These are phyloP conservation scores for Fusarium tuaranense DNA, from an alignment of 2,329 filamentous ascomycete genomes.

Conservation along the genomic window DNA sequence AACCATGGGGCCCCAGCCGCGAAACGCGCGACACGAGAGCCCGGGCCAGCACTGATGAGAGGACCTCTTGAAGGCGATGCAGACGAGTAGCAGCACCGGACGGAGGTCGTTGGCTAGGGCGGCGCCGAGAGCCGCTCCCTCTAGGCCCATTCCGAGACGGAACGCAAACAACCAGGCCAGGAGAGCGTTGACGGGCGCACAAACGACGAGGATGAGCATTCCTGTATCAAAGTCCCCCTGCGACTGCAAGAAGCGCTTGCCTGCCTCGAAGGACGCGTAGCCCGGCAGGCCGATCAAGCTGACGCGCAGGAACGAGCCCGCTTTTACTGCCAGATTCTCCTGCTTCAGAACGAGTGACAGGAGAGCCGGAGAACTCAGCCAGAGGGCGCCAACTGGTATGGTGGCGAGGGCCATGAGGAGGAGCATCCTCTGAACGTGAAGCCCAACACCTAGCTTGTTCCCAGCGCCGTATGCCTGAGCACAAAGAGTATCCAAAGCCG, in stretches of 20 bases:
- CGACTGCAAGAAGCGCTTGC: conserved; percentile 66
- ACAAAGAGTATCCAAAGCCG: conserved; percentile 43
- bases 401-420: conserved; percentile 60
- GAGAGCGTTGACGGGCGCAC: conserved; percentile 60
- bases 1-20: conserved; percentile 56
- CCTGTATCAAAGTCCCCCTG: conserved; percentile 65
- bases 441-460: conserved; percentile 58
- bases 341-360: conserved; percentile 60
- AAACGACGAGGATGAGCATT: conserved; percentile 59
- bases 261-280: conserved; percentile 65
- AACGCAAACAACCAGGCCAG: conserved; percentile 63
- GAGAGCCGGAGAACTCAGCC: conserved; percentile 61
- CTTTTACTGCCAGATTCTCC: conserved; percentile 59
- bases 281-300: conserved; percentile 63
- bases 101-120: conserved; percentile 62
- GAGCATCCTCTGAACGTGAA: conserved; percentile 66
- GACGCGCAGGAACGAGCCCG: conserved; percentile 61
- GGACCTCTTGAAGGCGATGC: conserved; percentile 55
- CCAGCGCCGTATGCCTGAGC: conserved; percentile 50
- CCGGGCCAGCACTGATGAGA: conserved; percentile 52
- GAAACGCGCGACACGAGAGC: conserved; percentile 50
- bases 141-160: conserved; percentile 57
- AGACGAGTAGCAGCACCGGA: conserved; percentile 59
- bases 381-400: conserved; percentile 61
- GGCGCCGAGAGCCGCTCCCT: conserved; percentile 62